Conservation (phyloP, 164 flowering plant genomes). For the Nymphaea colorata region DNA sequence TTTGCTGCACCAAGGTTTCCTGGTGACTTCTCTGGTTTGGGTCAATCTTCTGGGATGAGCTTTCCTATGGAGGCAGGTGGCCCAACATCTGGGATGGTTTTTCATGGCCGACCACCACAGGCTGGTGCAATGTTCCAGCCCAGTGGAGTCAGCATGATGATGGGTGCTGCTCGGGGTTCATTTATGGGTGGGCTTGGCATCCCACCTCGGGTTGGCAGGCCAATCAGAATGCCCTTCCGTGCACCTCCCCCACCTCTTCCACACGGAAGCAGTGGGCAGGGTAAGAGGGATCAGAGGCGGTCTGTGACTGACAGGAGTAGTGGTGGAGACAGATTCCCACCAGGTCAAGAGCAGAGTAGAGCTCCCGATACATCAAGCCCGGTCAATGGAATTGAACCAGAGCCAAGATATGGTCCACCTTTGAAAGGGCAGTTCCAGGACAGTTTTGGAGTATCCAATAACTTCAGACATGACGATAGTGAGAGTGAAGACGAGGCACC, state of each 20-base stretch:
- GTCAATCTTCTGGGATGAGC: conserved; percentile 20
- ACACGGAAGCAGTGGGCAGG: conserved; percentile 24
- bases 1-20: conserved; percentile 44
- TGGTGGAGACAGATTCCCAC: conserved; percentile 23
- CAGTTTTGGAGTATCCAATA: conserved; percentile 33
- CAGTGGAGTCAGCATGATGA: conserved; percentile 86
- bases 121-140: conserved; percentile 51
- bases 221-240: conserved; percentile 37
- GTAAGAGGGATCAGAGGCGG: conserved; percentile 52
- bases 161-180: conserved; percentile 81
- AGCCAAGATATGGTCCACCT: conserved; percentile 28
- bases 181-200: conserved; percentile 73
- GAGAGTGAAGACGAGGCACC: conserved; percentile 99
- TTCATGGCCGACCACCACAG: conserved; percentile 57
- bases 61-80: conserved; percentile 19
- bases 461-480: conserved; percentile 60
- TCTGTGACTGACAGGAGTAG: conserved; percentile 22
- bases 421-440: conserved; percentile 30
- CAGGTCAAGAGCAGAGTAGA: conserved; percentile 38
- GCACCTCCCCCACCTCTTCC: conserved; percentile 29
- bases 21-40: conserved; percentile 39
- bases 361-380: conserved; percentile 30
- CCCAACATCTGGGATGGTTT: conserved; percentile 61
- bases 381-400: conserved; percentile 30
- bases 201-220: conserved; percentile 36